These are phyloP conservation scores for Thelonectria rubi DNA, from an alignment of 2,329 filamentous ascomycete genomes.

Conservation along the genomic window DNA sequence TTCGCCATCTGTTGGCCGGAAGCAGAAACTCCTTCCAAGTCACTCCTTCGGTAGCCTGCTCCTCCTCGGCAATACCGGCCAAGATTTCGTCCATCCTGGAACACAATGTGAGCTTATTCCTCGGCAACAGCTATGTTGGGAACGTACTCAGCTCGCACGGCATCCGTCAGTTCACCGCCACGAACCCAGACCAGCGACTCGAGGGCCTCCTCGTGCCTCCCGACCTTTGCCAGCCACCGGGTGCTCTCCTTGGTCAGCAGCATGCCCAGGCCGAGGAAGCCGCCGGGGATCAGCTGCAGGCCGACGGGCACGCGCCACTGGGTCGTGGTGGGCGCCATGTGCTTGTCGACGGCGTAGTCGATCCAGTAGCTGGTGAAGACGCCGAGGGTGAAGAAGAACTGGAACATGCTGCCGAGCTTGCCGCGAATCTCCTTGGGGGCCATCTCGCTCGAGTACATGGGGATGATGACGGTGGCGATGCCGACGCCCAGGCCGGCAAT, in stretches of 20 bases:
- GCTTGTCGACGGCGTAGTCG: slow-evolving; percentile 56
- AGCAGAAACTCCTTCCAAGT: slow-evolving; percentile 56
- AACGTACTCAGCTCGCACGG: slow-evolving; percentile 48
- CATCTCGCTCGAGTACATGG: slow-evolving; percentile 57
- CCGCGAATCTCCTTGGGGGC: slow-evolving; percentile 57
- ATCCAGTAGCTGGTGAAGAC: slow-evolving; percentile 55
- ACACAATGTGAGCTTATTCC: slow-evolving; percentile 12
- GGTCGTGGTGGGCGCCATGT: slow-evolving; percentile 48
- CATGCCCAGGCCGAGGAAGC: slow-evolving; percentile 58
- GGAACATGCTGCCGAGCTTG: slow-evolving; percentile 54
- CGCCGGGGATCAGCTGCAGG: slow-evolving; percentile 58
- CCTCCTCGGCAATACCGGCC: slow-evolving; percentile 57
- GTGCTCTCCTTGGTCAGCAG: slow-evolving; percentile 58
- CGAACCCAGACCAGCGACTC: slow-evolving; percentile 61
- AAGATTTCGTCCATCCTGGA: slow-evolving; percentile 53
- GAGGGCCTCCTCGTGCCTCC: slow-evolving; percentile 55
- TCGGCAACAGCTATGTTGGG: background rate
- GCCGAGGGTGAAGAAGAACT: slow-evolving; percentile 56
- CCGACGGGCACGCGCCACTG: slow-evolving; percentile 62
- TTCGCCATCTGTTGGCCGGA: slow-evolving; percentile 57
- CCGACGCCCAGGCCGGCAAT: slow-evolving; percentile 50
- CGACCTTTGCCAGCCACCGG: slow-evolving; percentile 57
- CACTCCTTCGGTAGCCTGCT: slow-evolving; percentile 54
- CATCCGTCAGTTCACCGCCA: slow-evolving; percentile 51
- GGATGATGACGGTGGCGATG: slow-evolving; percentile 54